Percentiles rank a stretch among this genome's conserved stretches.
These are phyloP conservation scores for Bryum argenteum DNA, from an alignment of 225 moss, liverwort and hornwort species.

Conservation along the genomic window DNA sequence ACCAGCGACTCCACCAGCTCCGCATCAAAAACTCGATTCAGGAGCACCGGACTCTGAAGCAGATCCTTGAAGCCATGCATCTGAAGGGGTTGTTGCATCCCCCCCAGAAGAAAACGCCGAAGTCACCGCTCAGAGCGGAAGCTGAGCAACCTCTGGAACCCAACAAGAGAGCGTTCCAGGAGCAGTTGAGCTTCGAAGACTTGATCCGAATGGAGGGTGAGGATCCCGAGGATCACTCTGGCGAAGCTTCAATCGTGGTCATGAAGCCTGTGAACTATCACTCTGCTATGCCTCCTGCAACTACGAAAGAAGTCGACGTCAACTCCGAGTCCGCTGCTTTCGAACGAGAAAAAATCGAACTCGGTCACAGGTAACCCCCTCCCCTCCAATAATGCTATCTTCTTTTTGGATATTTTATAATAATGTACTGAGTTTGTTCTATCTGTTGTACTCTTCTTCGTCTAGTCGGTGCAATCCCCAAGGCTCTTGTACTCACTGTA, in stretches of 20 bases:
- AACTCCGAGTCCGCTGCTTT: slow-evolving; percentile 22
- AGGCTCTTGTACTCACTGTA: neutral
- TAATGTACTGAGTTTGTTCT: neutral
- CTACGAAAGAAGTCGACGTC: slow-evolving; percentile 34
- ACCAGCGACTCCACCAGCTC: slow-evolving; percentile 58
- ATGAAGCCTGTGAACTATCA: slow-evolving; percentile 54
- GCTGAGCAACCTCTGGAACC: slow-evolving; percentile 36
- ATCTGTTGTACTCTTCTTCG: neutral
- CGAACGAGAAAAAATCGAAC: slow-evolving; percentile 35
- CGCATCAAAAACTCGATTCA: slow-evolving; percentile 61
- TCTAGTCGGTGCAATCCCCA: neutral
- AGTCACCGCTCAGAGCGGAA: slow-evolving; percentile 22
- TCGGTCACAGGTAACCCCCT: slow-evolving; percentile 38
- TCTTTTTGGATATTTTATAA: no score
- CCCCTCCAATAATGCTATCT: neutral
- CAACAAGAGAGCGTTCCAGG: slow-evolving; percentile 27
- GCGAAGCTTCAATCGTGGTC: slow-evolving; percentile 55
- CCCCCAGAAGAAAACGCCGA: slow-evolving; percentile 35
- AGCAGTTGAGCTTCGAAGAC: slow-evolving; percentile 35
- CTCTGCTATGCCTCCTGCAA: slow-evolving; percentile 4
- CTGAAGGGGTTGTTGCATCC: slow-evolving; percentile 59
- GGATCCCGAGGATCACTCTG: slow-evolving; percentile 36
- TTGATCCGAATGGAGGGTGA: slow-evolving; percentile 26
- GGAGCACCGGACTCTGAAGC: slow-evolving; percentile 62
- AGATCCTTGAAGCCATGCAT: slow-evolving; percentile 70